Conservation (phyloP, 139 green algal species). For the Chlorella sp. region DNA sequence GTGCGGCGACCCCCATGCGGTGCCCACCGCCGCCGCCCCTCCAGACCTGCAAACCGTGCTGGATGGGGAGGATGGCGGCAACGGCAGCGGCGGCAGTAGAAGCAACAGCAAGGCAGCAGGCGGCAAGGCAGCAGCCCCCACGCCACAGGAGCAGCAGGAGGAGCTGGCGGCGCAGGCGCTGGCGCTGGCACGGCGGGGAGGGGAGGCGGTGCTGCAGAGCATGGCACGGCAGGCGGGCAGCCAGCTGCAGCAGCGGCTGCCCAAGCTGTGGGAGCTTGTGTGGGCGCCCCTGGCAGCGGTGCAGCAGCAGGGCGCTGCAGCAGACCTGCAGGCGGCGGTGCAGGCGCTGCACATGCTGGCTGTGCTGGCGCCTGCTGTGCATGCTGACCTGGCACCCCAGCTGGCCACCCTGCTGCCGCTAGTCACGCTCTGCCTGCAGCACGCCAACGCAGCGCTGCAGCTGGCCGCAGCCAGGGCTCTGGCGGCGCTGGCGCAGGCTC, state of each 20-base stretch:
- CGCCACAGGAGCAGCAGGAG: slow-evolving; percentile 13
- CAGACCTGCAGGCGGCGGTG: slow-evolving; percentile 41
- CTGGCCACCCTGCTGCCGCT: slow-evolving; percentile 67
- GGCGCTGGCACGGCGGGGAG: slow-evolving; percentile 61
- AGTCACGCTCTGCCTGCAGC: slow-evolving; percentile 46
- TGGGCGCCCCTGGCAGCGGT: slow-evolving; percentile 52
- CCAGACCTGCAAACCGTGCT: slow-evolving; percentile 36
- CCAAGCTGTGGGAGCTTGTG: slow-evolving; percentile 73
- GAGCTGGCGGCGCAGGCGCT: slow-evolving; percentile 30
- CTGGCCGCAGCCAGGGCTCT: slow-evolving; percentile 52
- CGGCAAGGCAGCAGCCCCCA: background rate
- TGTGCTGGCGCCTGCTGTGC: slow-evolving; percentile 67
- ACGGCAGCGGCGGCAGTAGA: slow-evolving; percentile 13
- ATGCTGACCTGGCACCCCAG: slow-evolving; percentile 50
- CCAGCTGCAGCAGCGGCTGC: slow-evolving; percentile 66
- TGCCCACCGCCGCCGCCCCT: slow-evolving; percentile 39
- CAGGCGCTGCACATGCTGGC: slow-evolving; percentile 74
- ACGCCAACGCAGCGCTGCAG: slow-evolving; percentile 60
- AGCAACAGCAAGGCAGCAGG: background rate
- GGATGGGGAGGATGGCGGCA: slow-evolving; percentile 1
- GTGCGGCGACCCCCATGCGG: slow-evolving; percentile 66
- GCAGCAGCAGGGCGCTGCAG: slow-evolving; percentile 27
- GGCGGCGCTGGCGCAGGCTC: slow-evolving; percentile 50
- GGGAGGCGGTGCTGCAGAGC: slow-evolving; percentile 71
- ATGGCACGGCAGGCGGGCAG: slow-evolving; percentile 57